A percentile compares a stretch with the other conserved stretches of the same genome.
These are phyloP conservation scores for Thuidium tamariscinum DNA, from an alignment of 225 moss, liverwort and hornwort genomes.

Conservation along the genomic window DNA sequence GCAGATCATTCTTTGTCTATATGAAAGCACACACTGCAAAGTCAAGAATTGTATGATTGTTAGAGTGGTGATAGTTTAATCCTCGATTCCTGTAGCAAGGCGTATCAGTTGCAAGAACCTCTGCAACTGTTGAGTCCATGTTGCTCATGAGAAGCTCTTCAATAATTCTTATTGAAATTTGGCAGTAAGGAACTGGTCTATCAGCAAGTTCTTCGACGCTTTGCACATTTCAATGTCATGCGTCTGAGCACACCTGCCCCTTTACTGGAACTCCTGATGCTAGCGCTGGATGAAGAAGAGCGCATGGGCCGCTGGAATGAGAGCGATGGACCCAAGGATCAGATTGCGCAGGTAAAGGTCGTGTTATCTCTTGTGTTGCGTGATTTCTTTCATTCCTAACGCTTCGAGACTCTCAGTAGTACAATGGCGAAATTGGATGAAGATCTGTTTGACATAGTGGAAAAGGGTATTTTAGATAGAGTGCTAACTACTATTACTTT, in stretches of 20 bases:
- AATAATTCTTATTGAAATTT: neutral
- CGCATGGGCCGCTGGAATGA: constrained; percentile 72
- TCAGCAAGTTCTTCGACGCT: constrained; percentile 85
- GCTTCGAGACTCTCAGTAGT: neutral
- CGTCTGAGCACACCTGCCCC: constrained; percentile 69
- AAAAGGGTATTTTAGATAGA: neutral
- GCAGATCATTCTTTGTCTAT: neutral
- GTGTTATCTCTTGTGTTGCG: neutral
- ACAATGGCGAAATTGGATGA: neutral
- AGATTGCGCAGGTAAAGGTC: constrained; percentile 69
- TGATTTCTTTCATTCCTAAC: neutral
- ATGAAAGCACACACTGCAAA: neutral
- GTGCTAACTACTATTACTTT: neutral
- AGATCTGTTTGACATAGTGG: neutral
- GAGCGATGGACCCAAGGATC: constrained; percentile 78
- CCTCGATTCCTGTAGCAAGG: neutral
- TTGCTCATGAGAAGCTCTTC: neutral
- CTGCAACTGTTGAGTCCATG: neutral
- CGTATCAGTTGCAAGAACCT: neutral
- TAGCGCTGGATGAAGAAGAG: constrained; percentile 82
- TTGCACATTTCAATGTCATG: constrained; percentile 80
- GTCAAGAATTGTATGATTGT: neutral
- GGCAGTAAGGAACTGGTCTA: constrained; percentile 88
- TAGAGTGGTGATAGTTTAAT: neutral
- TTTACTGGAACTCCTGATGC: constrained; percentile 48